Conservation (phyloP, 441 rosid genomes). For the Populus hybrid region DNA sequence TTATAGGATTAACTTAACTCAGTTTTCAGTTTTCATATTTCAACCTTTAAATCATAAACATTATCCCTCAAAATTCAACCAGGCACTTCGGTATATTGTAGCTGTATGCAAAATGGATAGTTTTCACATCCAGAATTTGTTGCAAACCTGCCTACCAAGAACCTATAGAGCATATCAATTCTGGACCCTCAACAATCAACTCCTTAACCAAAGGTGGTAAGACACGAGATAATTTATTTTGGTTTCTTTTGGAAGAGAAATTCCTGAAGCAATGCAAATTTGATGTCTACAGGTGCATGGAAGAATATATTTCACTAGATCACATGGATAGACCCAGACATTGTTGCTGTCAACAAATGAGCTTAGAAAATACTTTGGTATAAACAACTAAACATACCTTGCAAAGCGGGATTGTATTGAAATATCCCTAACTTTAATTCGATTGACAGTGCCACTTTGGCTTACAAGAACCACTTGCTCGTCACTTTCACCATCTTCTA, state of each 20-base stretch:
- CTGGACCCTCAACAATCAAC: not conserved
- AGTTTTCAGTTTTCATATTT: not conserved
- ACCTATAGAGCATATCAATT: not conserved
- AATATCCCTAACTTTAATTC: constrained; percentile 91
- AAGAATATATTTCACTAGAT: not conserved
- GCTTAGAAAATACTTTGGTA: not conserved
- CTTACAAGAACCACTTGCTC: constrained; percentile 94
- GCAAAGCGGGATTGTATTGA: constrained; percentile 89
- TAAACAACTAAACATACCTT: constrained; percentile 37
- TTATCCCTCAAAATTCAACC: not conserved
- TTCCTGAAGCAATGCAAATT: not conserved
- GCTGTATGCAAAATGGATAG: not conserved
- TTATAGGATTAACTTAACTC: not conserved
- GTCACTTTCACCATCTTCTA: constrained; percentile 91
- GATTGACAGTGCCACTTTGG: constrained; percentile 88
- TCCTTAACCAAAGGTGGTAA: not conserved
- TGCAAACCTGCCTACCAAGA: not conserved
- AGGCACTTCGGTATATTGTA: not conserved
- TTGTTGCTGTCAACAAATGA: not conserved
- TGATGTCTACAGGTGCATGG: not conserved
- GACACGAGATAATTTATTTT: not conserved
- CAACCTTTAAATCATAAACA: not conserved
- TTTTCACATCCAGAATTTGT: not conserved
- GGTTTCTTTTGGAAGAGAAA: not conserved
- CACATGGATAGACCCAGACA: not conserved